Evolutionary conservation across 345 rosid species (phyloP).

Genomic region (Anacardium occidentale): DNA sequence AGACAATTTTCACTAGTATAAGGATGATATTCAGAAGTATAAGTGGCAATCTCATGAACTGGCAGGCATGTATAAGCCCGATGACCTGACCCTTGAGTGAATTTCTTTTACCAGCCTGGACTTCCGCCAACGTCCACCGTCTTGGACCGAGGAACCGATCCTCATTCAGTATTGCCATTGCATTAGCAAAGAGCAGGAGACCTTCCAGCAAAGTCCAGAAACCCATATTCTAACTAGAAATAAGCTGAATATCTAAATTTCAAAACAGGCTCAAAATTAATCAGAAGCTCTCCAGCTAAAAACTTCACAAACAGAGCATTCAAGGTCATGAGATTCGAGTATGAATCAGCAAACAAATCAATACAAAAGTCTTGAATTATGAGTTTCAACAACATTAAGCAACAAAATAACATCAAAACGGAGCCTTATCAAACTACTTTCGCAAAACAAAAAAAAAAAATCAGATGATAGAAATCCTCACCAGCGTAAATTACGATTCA

Average conservation of each 20-base stretch:
- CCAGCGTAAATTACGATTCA: background rate
- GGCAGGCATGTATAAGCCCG: constrained; percentile 51
- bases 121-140: too few species aligned
- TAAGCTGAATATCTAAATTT: background rate
- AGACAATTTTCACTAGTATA: constrained; percentile 38
- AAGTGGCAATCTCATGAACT: constrained; percentile 51
- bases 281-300: background rate
- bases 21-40: constrained; percentile 36
- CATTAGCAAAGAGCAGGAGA: constrained; percentile 34
- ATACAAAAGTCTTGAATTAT: background rate
- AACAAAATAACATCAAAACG: background rate
- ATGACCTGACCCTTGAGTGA: constrained; percentile 41
- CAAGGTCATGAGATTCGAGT: background rate
- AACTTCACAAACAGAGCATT: background rate
- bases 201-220: constrained; percentile 48
- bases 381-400: too few species aligned
- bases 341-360: background rate
- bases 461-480: background rate
- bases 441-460: too few species aligned
- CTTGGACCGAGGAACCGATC: too few species aligned
- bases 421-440: background rate
- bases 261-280: background rate
- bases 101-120: constrained; percentile 21
- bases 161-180: too few species aligned
- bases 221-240: constrained; percentile 37